Base-by-base conservation (phyloP, 2,329 filamentous ascomycete genomes). In the Talaromyces sp. region DNA sequence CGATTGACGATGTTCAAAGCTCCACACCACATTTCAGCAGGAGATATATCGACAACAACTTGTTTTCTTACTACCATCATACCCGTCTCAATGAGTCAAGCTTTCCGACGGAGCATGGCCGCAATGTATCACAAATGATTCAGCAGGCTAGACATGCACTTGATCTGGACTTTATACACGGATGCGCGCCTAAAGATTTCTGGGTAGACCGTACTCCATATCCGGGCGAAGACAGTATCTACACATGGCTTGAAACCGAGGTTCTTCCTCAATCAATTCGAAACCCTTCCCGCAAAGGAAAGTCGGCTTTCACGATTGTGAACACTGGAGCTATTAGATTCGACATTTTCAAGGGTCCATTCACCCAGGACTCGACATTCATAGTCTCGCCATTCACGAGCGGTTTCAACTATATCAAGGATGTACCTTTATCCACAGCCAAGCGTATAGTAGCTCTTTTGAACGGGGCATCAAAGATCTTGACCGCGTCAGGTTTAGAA, bases 271-370 rank as follows among this genome's bases (percentile, higher is more conserved):
- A 84, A 48, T 78, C 88, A 1, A 77, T 92, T 35, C 77, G 79
- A 62, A 86, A 86, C 61, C 72, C 84, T 44, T 77, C 82, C 35
- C 82, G 88, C 3, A 80, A 82, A 25, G 82, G 87, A 62, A 81
- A 84, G 44, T 83, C 92, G 9, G 69, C 72, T 3, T 78, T 98
- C 11, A 87, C 88, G 33, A 85, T 98, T 58, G 82, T 90, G 62
- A 99, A 99, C 76, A 96, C 91, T 0, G 95, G 95, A 28, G 91
- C 90, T 3, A 87, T 99, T 67, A 90, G 95, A 50, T 99, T 98
- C 75, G 95, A 99, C 74, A 90, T 99, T 65, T 96, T 97, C 82
- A 87, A 93, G 74, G 95, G 95, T 0, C 81, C 88, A 0, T 98
- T 98, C 72, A 98, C 95, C 0, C 86, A 87, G 42, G 95, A 99